Evolutionary conservation across 164 flowering plant species (phyloP), one percentile per base, ranked within the genome.

Genomic region (Magnolia officinalis): DNA sequence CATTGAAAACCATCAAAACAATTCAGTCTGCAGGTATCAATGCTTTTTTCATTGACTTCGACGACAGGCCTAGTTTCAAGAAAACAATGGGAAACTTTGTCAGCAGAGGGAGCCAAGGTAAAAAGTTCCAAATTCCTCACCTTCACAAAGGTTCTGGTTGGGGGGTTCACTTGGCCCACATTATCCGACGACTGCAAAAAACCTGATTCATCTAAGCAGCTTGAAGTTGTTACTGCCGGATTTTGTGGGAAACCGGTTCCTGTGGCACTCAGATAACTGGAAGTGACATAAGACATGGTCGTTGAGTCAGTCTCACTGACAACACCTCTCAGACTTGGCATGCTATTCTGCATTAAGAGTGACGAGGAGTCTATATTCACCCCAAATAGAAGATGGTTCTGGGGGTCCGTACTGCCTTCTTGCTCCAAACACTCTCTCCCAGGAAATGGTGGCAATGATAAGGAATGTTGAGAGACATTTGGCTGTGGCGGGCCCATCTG

Each of bases 401-500:
- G 92, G 1, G 90, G 89, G 85, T 91, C 95, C 37, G 81, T 77
- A 75, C 83, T 75, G 26, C 86, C 90, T 67, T 87, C 91, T 71
- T 88, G 91, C 72, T 88, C 95, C 0, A 90, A 76, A 80, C 89
- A 90, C 73, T 92, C 96, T 76, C 91, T 87, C 16, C 96, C 96
- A 77, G 98, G 98, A 85, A 95, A 91, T 5, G 98, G 94, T 7
- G 96, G 98, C 84, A 93, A 84, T 18, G 94, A 84, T 70, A 88
- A 70, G 55, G 91, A 74, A 76, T 82, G 82, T 50, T 81, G 89
- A 23, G 91, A 75, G 13, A 81, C 55, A 74, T 74, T 89, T 14
- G 87, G 76, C 61, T 83, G 92, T n/a, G 84, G 82, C 6, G 80
- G 82, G 18, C 83, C 89, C 71, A 89, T 69, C 77, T 87, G 93